A percentile compares a stretch with the other conserved stretches of the same genome.
These are phyloP conservation scores for Ceratobasidium sp. DNA, from an alignment of 1,284 basidiomycete species.

Conservation along the genomic window DNA sequence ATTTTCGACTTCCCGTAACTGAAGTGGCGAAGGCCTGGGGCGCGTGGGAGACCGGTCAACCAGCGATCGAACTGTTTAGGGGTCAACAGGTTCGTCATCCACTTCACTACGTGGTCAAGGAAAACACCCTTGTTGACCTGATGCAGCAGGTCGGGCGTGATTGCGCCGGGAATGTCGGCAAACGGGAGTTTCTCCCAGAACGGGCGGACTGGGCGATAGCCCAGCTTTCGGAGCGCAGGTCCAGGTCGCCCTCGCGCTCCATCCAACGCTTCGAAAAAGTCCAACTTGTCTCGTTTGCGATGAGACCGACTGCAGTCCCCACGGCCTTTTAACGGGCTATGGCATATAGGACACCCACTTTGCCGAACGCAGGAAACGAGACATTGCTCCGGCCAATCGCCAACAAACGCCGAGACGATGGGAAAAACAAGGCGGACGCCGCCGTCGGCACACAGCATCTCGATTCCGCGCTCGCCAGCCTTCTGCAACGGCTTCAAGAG, in stretches of 20 bases:
- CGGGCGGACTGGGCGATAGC: neutral
- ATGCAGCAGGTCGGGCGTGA: conserved; percentile 47
- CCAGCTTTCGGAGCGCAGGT: no score
- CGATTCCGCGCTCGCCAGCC: conserved; percentile 32
- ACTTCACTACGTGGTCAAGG: conserved; percentile 42
- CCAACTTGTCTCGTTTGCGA: no score
- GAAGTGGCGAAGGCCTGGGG: conserved; percentile 3
- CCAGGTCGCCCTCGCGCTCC: no score
- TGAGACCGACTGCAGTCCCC: no score
- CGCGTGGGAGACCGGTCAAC: no score
- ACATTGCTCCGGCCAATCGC: conserved; percentile 44
- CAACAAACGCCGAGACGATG: conserved; percentile 42
- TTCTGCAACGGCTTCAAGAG: no score
- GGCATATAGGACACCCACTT: no score
- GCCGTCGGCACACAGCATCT: conserved; percentile 40
- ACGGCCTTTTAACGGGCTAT: neutral
- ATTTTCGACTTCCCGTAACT: conserved; percentile 24
- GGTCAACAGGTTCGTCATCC: conserved; percentile 11
- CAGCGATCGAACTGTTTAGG: no score
- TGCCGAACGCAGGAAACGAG: conserved; percentile 39
- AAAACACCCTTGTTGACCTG: conserved; percentile 50
- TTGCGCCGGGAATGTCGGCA: no score
- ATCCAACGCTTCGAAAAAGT: no score
- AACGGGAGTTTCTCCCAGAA: neutral
- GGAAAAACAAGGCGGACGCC: conserved; percentile 36